A percentile compares a stretch with the other conserved stretches of the same genome.
Evolutionary conservation across 139 green algal genomes (phyloP).

Genomic region (Pleodorina starrii): DNA sequence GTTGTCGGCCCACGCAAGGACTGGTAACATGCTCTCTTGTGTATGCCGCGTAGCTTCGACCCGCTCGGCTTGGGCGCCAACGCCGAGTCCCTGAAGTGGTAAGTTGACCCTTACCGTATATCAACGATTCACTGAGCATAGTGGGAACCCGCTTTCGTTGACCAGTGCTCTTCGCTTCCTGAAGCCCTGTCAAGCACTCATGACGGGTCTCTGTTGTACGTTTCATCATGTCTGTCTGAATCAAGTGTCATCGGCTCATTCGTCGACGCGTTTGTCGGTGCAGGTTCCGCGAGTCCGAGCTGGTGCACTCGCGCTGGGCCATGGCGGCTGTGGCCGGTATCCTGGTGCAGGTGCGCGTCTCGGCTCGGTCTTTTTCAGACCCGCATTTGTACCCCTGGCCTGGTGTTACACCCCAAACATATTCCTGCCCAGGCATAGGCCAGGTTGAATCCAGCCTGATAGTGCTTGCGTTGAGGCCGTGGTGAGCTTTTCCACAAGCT

Average conservation of each 20-base stretch:
- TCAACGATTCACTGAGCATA: background rate
- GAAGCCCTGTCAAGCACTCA: too few relatives aligned
- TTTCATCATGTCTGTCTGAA: background rate
- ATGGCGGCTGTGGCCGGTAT: conserved; percentile 94
- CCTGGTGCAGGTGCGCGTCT: conserved; percentile 81
- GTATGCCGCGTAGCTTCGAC: conserved; percentile 72
- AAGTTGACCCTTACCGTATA: background rate
- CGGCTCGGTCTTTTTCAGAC: too few relatives aligned
- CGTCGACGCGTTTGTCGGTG: background rate
- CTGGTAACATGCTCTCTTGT: background rate
- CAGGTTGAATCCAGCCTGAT: too few relatives aligned
- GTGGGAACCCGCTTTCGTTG: background rate
- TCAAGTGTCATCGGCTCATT: background rate
- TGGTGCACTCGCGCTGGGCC: conserved; percentile 90
- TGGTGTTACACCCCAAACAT: too few relatives aligned
- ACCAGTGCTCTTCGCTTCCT: background rate
- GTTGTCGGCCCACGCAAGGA: background rate
- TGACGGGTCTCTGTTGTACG: background rate
- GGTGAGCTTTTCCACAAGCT: too few relatives aligned
- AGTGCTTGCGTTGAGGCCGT: too few relatives aligned
- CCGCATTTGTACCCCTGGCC: too few relatives aligned
- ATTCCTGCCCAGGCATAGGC: too few relatives aligned
- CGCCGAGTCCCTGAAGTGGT: conserved; percentile 71
- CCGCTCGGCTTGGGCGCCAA: conserved; percentile 82
- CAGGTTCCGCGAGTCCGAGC: conserved; percentile 73